A percentile compares a stretch with the other conserved stretches of the same genome.
These are phyloP conservation scores for Epichloe gansuensis DNA, from an alignment of 2,329 filamentous ascomycete genomes.

Conservation along the genomic window DNA sequence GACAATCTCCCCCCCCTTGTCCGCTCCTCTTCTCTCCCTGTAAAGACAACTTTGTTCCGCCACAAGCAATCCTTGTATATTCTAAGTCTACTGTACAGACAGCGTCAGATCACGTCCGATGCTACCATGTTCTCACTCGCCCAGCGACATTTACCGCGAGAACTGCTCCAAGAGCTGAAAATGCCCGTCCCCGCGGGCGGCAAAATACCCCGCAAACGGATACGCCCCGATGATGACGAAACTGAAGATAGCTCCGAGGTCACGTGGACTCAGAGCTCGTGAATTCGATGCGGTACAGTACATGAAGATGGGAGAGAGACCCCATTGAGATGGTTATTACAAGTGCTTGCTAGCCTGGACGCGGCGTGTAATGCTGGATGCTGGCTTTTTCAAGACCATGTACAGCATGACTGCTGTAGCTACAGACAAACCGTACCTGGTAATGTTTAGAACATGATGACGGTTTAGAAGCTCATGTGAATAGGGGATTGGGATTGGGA, in stretches of 20 bases:
- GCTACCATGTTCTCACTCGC: conserved; percentile 79
- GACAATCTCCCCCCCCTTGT: not conserved
- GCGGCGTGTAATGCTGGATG: conserved; percentile 57
- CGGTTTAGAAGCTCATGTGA: not conserved
- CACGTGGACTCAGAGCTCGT: conserved; percentile 13
- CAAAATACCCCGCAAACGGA: conserved; percentile 31
- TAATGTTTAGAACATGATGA: conserved; percentile 1
- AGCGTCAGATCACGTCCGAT: conserved; percentile 58
- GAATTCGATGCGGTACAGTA: not conserved
- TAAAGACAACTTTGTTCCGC: too few species aligned
- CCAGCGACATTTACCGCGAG: conserved; percentile 66
- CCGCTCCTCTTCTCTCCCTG: conserved; percentile 7
- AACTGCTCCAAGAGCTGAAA: conserved; percentile 69
- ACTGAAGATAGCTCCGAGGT: conserved; percentile 17
- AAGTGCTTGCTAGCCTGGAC: conserved; percentile 66
- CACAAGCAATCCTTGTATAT: not conserved
- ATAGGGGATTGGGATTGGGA: not conserved
- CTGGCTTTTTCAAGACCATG: conserved; percentile 84
- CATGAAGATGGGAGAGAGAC: not conserved
- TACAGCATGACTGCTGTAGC: conserved; percentile 93
- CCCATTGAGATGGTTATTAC: conserved; percentile 28
- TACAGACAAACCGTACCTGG: conserved; percentile 70
- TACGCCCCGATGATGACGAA: conserved; percentile 20
- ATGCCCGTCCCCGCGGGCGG: conserved; percentile 47
- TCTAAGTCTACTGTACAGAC: conserved; percentile 39